Base-by-base conservation (phyloP, 441 rosid genomes). In the Pelargonium citronellum region DNA sequence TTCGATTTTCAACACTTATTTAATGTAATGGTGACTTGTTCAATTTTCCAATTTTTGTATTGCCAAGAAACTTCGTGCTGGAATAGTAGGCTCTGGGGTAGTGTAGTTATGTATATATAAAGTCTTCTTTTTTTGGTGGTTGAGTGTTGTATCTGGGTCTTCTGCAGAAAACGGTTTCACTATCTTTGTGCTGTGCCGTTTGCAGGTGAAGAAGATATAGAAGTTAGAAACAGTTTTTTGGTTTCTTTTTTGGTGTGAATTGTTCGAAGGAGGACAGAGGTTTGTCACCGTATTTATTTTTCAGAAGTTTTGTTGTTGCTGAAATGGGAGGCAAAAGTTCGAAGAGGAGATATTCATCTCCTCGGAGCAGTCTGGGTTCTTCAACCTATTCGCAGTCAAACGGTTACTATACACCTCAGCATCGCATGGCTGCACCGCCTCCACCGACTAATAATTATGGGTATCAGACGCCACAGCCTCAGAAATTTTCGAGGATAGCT, bases 401-500 rank as follows among this genome's bases (percentile, higher is more conserved):
- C 60, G 49, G 75, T 22, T 78, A 81, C 51, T 73, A 75, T 62
- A 53, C 82, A 5, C 83, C 85, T 1, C 86, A 76, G 60, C 84
- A 81, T 69, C 79, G 43, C 27, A 39, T 41, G 22, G 67, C 75
- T 11, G 74, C 81, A 4, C 67, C 79, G 3, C 30, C 74, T 7
- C 55, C 82, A 1, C 76, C 73, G 53, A 30, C 51, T 70, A 8
- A 44, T 12, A 44, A 12, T 44, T 75, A 79, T 41, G 67, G 71
- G n/a, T 69, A 83, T 41, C 87, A 69, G 43, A 58, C 74, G 34
- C 80, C 86, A 6, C 83, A 65, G 69, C 72, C 70, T 6, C 77
- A 88, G 64, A 90, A 79, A 83, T 91, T 79, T 69, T 94, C 97
- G 0, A 86, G 81, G 71, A 89, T 94, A 75, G 84, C 95, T 1